Percentiles rank a stretch among this genome's conserved stretches.
These are phyloP conservation scores for Haberlea rhodopensis DNA, from an alignment of 257 asterid species.

Conservation along the genomic window DNA sequence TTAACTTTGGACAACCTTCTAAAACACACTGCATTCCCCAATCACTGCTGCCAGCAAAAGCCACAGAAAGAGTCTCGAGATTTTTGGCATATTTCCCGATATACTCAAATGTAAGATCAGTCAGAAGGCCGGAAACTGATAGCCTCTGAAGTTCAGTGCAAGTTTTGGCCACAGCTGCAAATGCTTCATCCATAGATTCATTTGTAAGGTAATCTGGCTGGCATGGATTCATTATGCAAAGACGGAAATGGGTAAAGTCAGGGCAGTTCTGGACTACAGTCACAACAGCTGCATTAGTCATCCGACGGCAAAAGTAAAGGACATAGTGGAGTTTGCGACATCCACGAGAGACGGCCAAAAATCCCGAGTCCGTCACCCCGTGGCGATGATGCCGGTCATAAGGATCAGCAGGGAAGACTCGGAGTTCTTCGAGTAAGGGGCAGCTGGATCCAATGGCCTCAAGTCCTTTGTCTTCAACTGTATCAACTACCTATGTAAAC, in stretches of 20 bases:
- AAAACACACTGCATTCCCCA: conserved; percentile 80
- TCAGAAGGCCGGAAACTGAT: conserved; percentile 70
- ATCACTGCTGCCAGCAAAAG: conserved; percentile 81
- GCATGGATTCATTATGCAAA: conserved; percentile 76
- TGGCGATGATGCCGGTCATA: conserved; percentile 46
- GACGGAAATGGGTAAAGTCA: conserved; percentile 83
- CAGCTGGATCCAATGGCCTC: conserved; percentile 74
- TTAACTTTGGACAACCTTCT: conserved; percentile 71
- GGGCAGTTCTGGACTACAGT: conserved; percentile 73
- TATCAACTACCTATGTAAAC: conserved; percentile 55
- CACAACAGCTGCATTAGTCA: conserved; percentile 90
- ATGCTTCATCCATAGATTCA: conserved; percentile 89
- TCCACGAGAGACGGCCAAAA: conserved; percentile 74
- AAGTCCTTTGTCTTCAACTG: conserved; percentile 80
- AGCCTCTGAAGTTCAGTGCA: conserved; percentile 76
- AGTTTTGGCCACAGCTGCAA: conserved; percentile 75
- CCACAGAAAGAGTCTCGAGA: conserved; percentile 82
- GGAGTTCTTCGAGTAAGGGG: conserved; percentile 75
- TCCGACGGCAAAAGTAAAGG: conserved; percentile 77
- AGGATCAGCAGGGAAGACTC: conserved; percentile 80
- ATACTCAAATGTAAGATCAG: conserved; percentile 76
- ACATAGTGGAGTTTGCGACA: conserved; percentile 78
- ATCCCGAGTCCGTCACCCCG: conserved; percentile 72
- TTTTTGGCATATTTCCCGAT: conserved; percentile 76
- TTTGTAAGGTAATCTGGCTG: conserved; percentile 73